Conservation (phyloP, 192 early-diverging fungal genomes). For the Powellomyces hirtus region DNA sequence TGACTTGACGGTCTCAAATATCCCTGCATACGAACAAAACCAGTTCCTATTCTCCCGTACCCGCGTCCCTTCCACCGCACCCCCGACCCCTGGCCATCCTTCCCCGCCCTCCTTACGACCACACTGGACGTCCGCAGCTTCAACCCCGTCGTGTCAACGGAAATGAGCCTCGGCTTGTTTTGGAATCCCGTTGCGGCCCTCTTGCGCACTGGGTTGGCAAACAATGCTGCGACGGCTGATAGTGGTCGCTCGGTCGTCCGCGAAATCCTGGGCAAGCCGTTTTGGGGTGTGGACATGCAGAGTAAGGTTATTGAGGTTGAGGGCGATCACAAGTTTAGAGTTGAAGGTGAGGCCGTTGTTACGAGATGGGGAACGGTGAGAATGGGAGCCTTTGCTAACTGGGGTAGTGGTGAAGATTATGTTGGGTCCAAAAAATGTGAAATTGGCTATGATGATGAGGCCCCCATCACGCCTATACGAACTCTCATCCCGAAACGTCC, state of each 20-base stretch:
- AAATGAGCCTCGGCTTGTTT: neutral
- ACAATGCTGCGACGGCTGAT: too few species aligned
- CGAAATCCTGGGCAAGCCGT: neutral
- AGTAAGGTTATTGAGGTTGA: neutral
- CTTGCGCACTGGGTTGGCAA: neutral
- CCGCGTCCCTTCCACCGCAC: conserved; percentile 10
- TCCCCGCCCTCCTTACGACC: neutral
- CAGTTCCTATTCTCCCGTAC: conserved; percentile 8
- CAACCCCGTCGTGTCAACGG: neutral
- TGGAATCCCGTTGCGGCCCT: conserved; percentile 23
- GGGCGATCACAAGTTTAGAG: neutral
- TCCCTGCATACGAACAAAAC: too few species aligned
- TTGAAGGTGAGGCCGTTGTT: too few species aligned
- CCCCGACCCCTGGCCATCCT: conserved; percentile 19
- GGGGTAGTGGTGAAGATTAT: too few species aligned
- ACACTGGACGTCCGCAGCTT: neutral
- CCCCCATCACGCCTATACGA: too few species aligned
- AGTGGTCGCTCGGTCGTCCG: too few species aligned
- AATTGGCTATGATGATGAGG: too few species aligned
- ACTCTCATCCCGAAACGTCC: too few species aligned
- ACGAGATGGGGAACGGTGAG: too few species aligned
- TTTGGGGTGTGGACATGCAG: neutral
- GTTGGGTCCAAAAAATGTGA: too few species aligned
- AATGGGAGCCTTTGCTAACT: too few species aligned
- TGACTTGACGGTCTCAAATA: too few species aligned